Evolutionary conservation across 2,329 filamentous ascomycete species (phyloP).

Genomic region (Trichoderma koningiopsis): DNA sequence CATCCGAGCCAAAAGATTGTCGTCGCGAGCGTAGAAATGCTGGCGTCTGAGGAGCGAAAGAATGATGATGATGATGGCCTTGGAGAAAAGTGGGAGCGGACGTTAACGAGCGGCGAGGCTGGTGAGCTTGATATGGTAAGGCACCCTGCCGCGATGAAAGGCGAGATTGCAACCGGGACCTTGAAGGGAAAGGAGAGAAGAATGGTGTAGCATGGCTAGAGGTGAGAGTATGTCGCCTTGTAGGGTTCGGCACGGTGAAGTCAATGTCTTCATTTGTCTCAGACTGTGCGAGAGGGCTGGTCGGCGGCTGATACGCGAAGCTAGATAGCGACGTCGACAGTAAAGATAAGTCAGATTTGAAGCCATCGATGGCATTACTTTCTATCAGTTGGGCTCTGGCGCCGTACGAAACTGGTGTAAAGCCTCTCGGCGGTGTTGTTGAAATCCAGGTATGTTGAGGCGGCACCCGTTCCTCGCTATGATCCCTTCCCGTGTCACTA

Average conservation of each 20-base stretch:
- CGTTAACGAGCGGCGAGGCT: slow-evolving; percentile 74
- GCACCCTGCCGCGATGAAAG: slow-evolving; percentile 53
- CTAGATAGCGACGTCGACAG: slow-evolving; percentile 73
- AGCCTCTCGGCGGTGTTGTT: slow-evolving; percentile 59
- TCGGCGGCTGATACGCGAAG: slow-evolving; percentile 84
- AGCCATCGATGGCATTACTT: slow-evolving; percentile 41
- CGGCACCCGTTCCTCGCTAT: slow-evolving; percentile 29
- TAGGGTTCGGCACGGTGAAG: slow-evolving; percentile 53
- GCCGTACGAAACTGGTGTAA: slow-evolving; percentile 50
- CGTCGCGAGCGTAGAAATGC: slow-evolving; percentile 58
- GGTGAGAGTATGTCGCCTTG: slow-evolving; percentile 71
- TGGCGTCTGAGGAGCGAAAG: slow-evolving; percentile 50
- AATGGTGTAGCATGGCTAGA: slow-evolving; percentile 56
- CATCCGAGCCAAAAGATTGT: slow-evolving; percentile 72
- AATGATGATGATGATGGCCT: slow-evolving; percentile 40
- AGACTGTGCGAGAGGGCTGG: slow-evolving; percentile 87
- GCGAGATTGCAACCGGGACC: slow-evolving; percentile 33
- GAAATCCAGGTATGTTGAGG: slow-evolving; percentile 50
- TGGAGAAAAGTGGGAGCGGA: slow-evolving; percentile 52
- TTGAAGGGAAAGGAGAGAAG: slow-evolving; percentile 42
- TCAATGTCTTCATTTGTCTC: slow-evolving; percentile 77
- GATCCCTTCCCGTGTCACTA: slow-evolving; percentile 1
- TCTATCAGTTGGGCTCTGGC: slow-evolving; percentile 33
- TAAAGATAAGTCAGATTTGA: slow-evolving; percentile 57
- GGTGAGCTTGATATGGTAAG: slow-evolving; percentile 74